phyloP scores from a whole-genome alignment of 805 yeast genomes.

The Scheffersomyces spartinae region DNA sequence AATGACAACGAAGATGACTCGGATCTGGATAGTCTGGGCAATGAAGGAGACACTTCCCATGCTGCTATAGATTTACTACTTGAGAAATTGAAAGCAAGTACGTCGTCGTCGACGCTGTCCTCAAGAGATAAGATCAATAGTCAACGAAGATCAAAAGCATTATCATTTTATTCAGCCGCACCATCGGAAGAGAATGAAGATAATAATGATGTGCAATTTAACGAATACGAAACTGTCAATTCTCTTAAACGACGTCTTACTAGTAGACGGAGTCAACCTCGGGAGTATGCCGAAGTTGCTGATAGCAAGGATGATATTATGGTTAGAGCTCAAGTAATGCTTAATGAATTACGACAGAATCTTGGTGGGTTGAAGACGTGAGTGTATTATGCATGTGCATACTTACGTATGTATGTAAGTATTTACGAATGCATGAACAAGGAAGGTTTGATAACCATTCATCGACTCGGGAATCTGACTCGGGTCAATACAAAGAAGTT shows the following conservation, averaged over 20 bases:
- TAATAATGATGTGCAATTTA: no score
- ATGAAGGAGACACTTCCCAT: constrained; percentile 5
- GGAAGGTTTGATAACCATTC: not conserved
- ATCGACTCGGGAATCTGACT: not conserved
- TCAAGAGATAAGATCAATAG: constrained; percentile 8
- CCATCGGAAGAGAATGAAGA: constrained; percentile 16
- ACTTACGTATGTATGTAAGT: not conserved
- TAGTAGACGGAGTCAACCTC: constrained; percentile 12
- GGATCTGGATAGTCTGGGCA: constrained; percentile 5
- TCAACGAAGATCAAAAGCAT: constrained; percentile 18
- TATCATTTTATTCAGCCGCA: constrained; percentile 21
- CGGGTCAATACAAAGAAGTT: not conserved
- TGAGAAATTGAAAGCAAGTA: constrained; percentile 19
- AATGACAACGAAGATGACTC: constrained; percentile 3
- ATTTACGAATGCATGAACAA: not conserved
- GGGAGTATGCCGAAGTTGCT: constrained; percentile 1
- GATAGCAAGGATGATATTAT: constrained; percentile 15
- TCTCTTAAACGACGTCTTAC: constrained; percentile 26
- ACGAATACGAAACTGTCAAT: constrained; percentile 28
- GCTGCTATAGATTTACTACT: constrained; percentile 22
- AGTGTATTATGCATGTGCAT: not conserved
- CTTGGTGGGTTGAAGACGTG: constrained; percentile 6
- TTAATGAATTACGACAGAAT: constrained; percentile 21
- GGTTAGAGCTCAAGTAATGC: constrained; percentile 30
- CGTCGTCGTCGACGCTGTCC: constrained; percentile 9